Evolutionary conservation across 2,329 filamentous ascomycete species (phyloP), one percentile per base, ranked within the genome.

Genomic region (Scedosporium aurantiacum): DNA sequence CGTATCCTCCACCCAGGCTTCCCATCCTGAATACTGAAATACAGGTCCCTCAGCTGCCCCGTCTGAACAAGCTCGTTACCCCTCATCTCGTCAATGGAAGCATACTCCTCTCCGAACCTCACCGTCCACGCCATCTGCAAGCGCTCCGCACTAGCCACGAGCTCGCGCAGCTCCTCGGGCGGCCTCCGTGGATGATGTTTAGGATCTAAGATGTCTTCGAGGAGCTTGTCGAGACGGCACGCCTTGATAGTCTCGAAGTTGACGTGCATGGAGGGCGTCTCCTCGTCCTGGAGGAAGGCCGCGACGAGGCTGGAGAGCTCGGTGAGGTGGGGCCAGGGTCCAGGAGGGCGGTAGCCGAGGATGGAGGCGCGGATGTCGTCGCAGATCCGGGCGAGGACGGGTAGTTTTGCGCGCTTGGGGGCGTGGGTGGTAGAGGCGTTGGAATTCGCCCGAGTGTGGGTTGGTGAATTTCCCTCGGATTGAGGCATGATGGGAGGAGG

Each of bases 21-120:
- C 69, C 56, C 70, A 61, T 55, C 47, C 28, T 23, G 23, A 18
- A 37, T 68, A 32, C 72, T 70, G 63, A 79, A 76, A 5, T 67
- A 68, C 6, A 81, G 71, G 28, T 75, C 74, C 60, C 70, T 74
- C 28, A 81, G 70, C 54, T 71, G 68, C 0, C 78, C 77, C 6
- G 67, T 69, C 41, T 67, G 67, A 0, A 72, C 66, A 23, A 81
- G 67, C 1, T 68, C 64, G 4, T 65, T 65, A 43, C 73, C 73
- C n/a, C 79, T 71, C 8, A 70, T 68, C 57, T 79, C 71, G 61
- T 81, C 78, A 27, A 81, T 73, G 63, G 73, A 71, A 63, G 77
- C 75, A 61, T 77, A 80, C 5, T 71, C 66, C n/a, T 75, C 74
- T 45, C 72, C 70, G 64, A 80, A 80, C 4, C 79, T 71, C 6